Conservation (phyloP, 768 basidiomycete genomes). For the Collybiopsis luxurians region DNA sequence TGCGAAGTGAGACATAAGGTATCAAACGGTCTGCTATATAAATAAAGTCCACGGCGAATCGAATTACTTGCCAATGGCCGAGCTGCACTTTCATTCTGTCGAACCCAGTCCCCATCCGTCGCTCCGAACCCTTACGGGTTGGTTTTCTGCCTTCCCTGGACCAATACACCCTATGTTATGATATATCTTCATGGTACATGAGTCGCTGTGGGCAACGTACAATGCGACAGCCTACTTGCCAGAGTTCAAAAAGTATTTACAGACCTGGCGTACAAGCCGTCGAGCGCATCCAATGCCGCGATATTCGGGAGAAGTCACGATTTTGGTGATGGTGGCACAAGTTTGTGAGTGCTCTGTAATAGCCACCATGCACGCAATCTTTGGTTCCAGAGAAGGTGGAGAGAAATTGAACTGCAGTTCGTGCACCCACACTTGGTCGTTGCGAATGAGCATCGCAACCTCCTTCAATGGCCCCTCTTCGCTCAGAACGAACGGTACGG, state of each 20-base stretch:
- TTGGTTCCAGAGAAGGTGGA: constrained; percentile 11
- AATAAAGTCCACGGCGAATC: not conserved
- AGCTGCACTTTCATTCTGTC: constrained; percentile 28
- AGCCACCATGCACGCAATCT: constrained; percentile 49
- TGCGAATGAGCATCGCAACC: constrained; percentile 35
- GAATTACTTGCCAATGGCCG: constrained; percentile 57
- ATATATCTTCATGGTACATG: constrained; percentile 42
- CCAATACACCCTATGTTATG: constrained; percentile 48
- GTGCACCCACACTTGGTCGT: constrained; percentile 44
- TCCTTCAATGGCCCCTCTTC: constrained; percentile 33
- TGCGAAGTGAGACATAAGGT: too few relatives aligned
- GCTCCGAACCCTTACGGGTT: constrained; percentile 26
- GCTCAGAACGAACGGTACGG: constrained; percentile 43
- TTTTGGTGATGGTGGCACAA: constrained; percentile 50
- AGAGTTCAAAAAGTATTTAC: constrained; percentile 29
- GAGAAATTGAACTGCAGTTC: constrained; percentile 12
- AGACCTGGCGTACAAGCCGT: constrained; percentile 42
- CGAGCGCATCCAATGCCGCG: constrained; percentile 44
- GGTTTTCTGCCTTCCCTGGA: constrained; percentile 14
- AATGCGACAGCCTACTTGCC: constrained; percentile 39
- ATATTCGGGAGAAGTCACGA: constrained; percentile 42
- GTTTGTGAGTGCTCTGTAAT: constrained; percentile 40
- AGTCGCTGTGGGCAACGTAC: constrained; percentile 44
- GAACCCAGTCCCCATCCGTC: constrained; percentile 56
- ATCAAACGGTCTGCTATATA: not conserved